These are phyloP conservation scores for Termitomyces sp. DNA, from an alignment of 768 basidiomycete species.

Conservation along the genomic window DNA sequence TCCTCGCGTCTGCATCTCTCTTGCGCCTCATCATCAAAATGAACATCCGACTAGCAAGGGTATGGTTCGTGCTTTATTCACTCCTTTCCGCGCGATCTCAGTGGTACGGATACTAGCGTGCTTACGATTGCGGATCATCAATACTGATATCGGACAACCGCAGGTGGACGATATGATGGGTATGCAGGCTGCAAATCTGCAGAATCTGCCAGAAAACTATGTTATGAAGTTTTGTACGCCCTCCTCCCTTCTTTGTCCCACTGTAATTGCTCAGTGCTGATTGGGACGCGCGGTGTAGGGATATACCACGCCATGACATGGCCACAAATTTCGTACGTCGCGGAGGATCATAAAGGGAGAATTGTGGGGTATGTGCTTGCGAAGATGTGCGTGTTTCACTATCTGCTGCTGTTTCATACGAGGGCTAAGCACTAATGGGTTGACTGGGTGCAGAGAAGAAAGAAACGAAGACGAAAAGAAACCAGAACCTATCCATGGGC, in stretches of 20 bases:
- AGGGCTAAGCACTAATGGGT: neutral
- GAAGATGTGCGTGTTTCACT: conserved; percentile 67
- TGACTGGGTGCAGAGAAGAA: conserved; percentile 45
- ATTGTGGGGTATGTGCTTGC: conserved; percentile 96
- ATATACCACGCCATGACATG: conserved; percentile 89
- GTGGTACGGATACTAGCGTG: neutral
- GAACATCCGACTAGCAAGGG: conserved; percentile 51
- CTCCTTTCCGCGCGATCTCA: conserved; percentile 6
- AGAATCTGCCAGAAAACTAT: conserved; percentile 93
- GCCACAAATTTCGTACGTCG: conserved; percentile 92
- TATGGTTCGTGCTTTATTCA: conserved; percentile 22
- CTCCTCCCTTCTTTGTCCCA: neutral
- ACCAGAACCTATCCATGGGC: conserved; percentile 58
- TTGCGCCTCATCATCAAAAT: conserved; percentile 23
- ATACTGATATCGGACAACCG: neutral
- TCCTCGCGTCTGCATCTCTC: too few species aligned
- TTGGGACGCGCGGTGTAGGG: conserved; percentile 54
- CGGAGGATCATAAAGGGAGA: conserved; percentile 84
- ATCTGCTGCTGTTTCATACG: neutral
- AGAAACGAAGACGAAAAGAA: conserved; percentile 44
- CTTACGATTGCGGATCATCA: neutral
- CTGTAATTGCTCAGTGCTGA: neutral
- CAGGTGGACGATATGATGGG: conserved; percentile 86
- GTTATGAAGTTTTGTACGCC: conserved; percentile 73
- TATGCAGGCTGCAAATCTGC: conserved; percentile 92